Base-by-base conservation (phyloP, 192 early-diverging fungal genomes). In the Dimargaris xerosporica region DNA sequence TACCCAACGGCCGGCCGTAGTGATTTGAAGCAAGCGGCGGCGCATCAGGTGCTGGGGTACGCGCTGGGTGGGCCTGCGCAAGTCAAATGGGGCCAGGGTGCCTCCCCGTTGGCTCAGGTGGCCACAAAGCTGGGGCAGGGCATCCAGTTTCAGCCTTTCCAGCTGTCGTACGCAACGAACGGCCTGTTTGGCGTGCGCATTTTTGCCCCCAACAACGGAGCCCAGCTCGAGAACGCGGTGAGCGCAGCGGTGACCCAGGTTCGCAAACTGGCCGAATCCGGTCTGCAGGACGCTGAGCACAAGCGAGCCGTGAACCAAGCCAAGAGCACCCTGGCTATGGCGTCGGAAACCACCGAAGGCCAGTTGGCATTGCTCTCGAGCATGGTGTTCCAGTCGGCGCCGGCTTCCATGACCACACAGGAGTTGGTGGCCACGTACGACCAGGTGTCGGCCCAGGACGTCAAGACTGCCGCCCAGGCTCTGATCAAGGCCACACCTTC, bases 121-220 rank as follows among this genome's bases (percentile, higher is more conserved):
- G 81, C 86, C 48, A 67, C 65, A 64, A 67, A 77, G 68, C 69
- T 77, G 42, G 74, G 77, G 13, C 53, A 70, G 21, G 79, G 68
- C 66, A 72, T 81, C 62, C 60, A 83, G 39, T 71, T 82, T 46
- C 75, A 80, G 62, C 82, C 91, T 26, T 95, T 98, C 75, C 82
- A 86, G 69, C 75, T 81, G 63, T 76, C 82, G 13, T 99, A 95
- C 82, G 84, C 89, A 17, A 93, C 95, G 72, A 85, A 91, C 45
- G 93, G 88, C 58, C 77, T 99, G 44, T 85, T 96, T 65, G 96
- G 93, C 64, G 70, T 96, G 62, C 72, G 85, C 41, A 79, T 91
- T 26, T 69, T 81, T 63, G 81, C 73, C 7, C 71, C 79, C 58
- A 46, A 70, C 19, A 59, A 16, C 56, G 56, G 56, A 19, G 50